Base-by-base conservation (phyloP, 2,329 filamentous ascomycete species). In the Xylariaceae sp. region DNA sequence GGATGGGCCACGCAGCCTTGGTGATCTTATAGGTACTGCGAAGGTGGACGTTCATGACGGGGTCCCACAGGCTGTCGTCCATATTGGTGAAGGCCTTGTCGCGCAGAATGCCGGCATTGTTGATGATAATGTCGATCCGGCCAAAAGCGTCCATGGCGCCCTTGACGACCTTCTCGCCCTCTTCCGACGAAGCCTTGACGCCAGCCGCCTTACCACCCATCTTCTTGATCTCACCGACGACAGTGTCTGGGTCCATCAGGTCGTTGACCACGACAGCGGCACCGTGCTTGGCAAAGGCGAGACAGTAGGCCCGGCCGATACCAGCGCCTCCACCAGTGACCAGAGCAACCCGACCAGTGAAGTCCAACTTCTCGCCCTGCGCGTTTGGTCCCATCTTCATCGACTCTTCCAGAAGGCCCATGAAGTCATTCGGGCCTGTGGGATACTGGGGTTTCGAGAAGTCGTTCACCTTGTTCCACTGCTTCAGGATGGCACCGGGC, bases 11-110 rank as follows among this genome's bases (percentile, higher is more conserved):
- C 14, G 92, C 92, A 41, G 92, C 92, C 75, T 94, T 95, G 57
- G 87, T 90, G 46, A 90, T 78, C 69, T 94, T 94, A 70, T 94
- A 98, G 41, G 92, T 98, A 49, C 92, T 90, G 48, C 86, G 77
- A 29, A 94, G 75, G 62, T 98, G 92, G 36, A 96, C 88, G 51
- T 88, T 84, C 65, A 96, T 64, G 52, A 98, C 89, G 36, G 85
- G 76, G 52, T 95, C 80, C 89, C 92, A 98, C 53, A 88, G 75
- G 55, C 77, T 81, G 58, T 98, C 92, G 40, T 89, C 85, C 90
- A 98, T 95, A 71, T 96, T 96, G 62, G 73, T 74, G 61, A 98
- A 98, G 25, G 92, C 89, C 77, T 95, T 96, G 71, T 98, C 92
- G 31, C 92, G 81, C 34, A 98, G 78, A 50, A 98, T 98, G 55